Evolutionary conservation across 2,329 filamentous ascomycete genomes (phyloP), one percentile per base, ranked within the genome.

Genomic region (Zalaria sp.): DNA sequence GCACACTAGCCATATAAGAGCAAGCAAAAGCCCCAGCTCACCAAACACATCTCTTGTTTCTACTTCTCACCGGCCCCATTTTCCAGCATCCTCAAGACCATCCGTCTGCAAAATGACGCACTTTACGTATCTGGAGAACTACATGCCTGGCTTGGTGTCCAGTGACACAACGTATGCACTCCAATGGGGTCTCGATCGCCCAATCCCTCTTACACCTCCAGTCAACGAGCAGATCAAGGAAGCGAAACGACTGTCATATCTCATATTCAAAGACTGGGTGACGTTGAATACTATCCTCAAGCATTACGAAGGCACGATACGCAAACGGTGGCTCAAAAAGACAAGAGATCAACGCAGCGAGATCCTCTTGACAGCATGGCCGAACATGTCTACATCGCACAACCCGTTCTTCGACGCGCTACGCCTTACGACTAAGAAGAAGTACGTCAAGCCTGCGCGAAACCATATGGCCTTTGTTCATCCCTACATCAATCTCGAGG

Each of bases 401-500:
- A 68, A 70, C 0, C 72, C 73, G 0, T 73, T 78, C 43, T 69
- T 73, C 32, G 51, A 54, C 5, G 53, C 51, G 25, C 53, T 61
- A 32, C 48, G 54, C n/a, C 18, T 18, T 18, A 18, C 18, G 18
- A 18, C 18, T 18, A 18, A 18, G 18, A 18, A 18, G 18, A 18
- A 18, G 18, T 18, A 18, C 18, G 18, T 18, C 18, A 44, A 50
- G 3, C 28, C 38, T 28, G 45, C 47, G 9, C 39, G 25, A 34
- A 34, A 42, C 4, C 43, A 43, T 3, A 59, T 64, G 4, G 41
- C 56, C 5, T 73, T 58, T 45, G 52, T 72, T 35, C 75, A 65
- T 62, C 74, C 74, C 0, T 61, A 69, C 37, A 67, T 79, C 51
- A 79, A 79, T 47, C 59, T 71, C 34, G 70, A 79, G 42, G 74